Conservation (phyloP, 2,329 filamentous ascomycete genomes). For the Botrytis pseudocinerea region DNA sequence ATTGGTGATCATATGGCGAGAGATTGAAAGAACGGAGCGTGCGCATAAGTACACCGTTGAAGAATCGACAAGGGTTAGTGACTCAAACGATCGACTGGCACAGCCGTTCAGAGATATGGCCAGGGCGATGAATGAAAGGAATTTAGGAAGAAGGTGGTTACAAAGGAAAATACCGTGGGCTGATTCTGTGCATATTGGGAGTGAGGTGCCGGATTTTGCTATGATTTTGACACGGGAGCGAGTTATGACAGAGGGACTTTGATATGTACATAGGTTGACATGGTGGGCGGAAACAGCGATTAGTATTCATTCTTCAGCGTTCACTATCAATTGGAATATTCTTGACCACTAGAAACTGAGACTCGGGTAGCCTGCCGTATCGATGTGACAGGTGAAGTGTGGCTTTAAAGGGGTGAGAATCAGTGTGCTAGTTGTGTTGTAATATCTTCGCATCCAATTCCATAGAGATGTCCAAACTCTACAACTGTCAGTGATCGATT, state of each 20-base stretch:
- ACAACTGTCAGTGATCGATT: background rate
- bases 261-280: background rate
- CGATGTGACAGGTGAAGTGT: background rate
- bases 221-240: background rate
- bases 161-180: background rate
- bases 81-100: background rate
- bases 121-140: background rate
- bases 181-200: background rate
- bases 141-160: conserved; percentile 1
- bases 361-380: too few species aligned
- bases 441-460: too few species aligned
- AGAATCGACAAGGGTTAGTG: background rate
- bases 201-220: background rate
- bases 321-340: background rate
- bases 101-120: background rate
- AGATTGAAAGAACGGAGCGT: background rate
- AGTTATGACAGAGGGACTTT: too few species aligned
- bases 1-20: background rate
- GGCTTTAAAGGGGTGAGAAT: too few species aligned
- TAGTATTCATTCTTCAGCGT: background rate
- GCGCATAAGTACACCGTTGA: background rate
- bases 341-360: background rate
- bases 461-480: background rate
- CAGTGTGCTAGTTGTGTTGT: background rate
- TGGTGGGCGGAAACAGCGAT: background rate